phyloP scores from a whole-genome alignment of 192 early-diverging fungal species.

The Rhizoclosmatium globosum region DNA sequence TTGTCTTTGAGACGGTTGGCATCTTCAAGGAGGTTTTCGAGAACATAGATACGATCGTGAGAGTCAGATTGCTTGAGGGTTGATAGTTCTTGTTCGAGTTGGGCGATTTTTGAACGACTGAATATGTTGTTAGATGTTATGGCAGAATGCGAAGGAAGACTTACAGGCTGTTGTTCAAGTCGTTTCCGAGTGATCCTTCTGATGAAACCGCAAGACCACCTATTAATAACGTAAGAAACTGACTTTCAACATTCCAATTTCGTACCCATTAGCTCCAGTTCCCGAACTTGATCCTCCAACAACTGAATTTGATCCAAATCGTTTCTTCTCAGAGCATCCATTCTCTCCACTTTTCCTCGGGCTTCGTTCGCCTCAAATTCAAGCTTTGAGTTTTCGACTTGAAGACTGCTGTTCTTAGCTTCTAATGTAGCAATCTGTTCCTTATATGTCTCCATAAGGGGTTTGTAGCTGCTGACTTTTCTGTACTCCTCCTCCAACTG shows the following conservation, averaged over 20 bases:
- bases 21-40: constrained; percentile 72
- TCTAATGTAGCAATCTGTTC: constrained; percentile 83
- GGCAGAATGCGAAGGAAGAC: background rate
- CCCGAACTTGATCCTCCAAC: constrained; percentile 82
- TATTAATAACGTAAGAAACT: constrained; percentile 35
- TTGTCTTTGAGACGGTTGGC: constrained; percentile 64
- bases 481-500: constrained; percentile 89
- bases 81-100: constrained; percentile 71
- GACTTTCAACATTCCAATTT: constrained; percentile 5
- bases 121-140: background rate
- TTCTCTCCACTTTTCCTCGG: constrained; percentile 65
- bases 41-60: constrained; percentile 47
- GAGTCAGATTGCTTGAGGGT: constrained; percentile 32
- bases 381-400: constrained; percentile 74
- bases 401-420: constrained; percentile 68
- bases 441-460: constrained; percentile 88
- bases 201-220: background rate
- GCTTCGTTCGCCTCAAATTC: constrained; percentile 75
- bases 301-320: constrained; percentile 80
- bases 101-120: constrained; percentile 60
- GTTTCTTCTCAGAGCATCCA: constrained; percentile 68
- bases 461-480: constrained; percentile 79
- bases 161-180: constrained; percentile 32
- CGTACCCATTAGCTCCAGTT: constrained; percentile 76
- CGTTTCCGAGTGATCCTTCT: constrained; percentile 13